Conservation (phyloP, 495 filamentous ascomycete genomes). For the Cercophora newfieldiana region DNA sequence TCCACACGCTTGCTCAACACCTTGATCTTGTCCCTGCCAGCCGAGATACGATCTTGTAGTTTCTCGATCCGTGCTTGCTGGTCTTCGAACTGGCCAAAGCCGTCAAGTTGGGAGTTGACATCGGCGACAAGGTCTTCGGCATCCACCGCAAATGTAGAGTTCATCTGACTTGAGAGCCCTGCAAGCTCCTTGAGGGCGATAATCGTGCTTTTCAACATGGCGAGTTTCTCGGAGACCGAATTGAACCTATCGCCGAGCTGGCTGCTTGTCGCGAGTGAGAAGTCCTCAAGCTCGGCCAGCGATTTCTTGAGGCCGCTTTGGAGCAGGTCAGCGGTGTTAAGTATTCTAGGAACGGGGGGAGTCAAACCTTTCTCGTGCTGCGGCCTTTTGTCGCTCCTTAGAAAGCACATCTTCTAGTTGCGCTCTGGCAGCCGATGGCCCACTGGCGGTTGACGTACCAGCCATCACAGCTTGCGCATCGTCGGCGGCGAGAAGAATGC, state of each 20-base stretch:
- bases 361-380: conserved; percentile 44
- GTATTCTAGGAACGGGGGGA: conserved; percentile 7
- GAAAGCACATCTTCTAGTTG: conserved; percentile 32
- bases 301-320: conserved; percentile 45
- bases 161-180: conserved; percentile 58
- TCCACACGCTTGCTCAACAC: conserved; percentile 67
- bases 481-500: conserved; percentile 36
- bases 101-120: conserved; percentile 62
- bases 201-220: conserved; percentile 67
- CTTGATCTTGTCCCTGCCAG: conserved; percentile 62
- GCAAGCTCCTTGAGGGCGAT: conserved; percentile 69
- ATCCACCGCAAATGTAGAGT: conserved; percentile 62
- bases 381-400: conserved; percentile 44
- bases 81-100: conserved; percentile 66
- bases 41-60: conserved; percentile 65
- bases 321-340: conserved; percentile 18
- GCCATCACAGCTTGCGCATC: conserved; percentile 24
- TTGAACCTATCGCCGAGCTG: conserved; percentile 87
- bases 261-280: conserved; percentile 60
- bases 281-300: conserved; percentile 43
- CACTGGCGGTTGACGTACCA: conserved; percentile 4
- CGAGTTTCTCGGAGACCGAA: conserved; percentile 74
- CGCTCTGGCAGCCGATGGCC: conserved; percentile 18
- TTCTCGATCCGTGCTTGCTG: conserved; percentile 67
- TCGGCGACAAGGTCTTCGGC: conserved; percentile 61